phyloP scores from a whole-genome alignment of 2,329 filamentous ascomycete species.

The Dactylellina cionopaga region DNA sequence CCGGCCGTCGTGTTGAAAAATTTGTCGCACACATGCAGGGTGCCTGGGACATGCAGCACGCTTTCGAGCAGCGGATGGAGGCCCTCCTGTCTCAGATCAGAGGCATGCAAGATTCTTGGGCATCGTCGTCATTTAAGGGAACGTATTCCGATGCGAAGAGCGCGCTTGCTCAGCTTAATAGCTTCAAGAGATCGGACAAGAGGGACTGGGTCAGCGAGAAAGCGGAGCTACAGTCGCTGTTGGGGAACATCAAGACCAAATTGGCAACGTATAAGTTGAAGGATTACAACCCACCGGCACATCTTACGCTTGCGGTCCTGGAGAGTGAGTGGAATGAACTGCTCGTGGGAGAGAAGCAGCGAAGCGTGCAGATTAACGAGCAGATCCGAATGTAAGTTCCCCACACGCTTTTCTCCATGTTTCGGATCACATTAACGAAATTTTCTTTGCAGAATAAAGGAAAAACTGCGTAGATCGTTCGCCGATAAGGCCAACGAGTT shows the following conservation, averaged over 20 bases:
- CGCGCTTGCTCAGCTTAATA: conserved; percentile 81
- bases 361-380: conserved; percentile 95
- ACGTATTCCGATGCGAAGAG: conserved; percentile 92
- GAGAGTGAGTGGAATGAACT: conserved; percentile 83
- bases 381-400: conserved; percentile 82
- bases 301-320: conserved; percentile 81
- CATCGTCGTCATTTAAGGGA: conserved; percentile 82
- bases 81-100: conserved; percentile 79
- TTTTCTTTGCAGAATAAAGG: conserved; percentile 78
- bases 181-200: conserved; percentile 92
- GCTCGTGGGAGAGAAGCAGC: conserved; percentile 83
- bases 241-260: conserved; percentile 99
- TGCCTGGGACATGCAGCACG: conserved; percentile 99
- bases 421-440: neutral
- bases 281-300: conserved; percentile 87
- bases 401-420: neutral
- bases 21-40: conserved; percentile 99
- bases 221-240: conserved; percentile 82
- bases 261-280: conserved; percentile 91
- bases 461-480: conserved; percentile 88
- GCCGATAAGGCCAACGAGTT: conserved; percentile 99
- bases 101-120: conserved; percentile 79
- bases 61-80: conserved; percentile 89
- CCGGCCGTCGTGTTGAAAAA: conserved; percentile 93
- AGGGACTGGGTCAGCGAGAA: conserved; percentile 97